Conservation (phyloP, 345 rosid genomes). For the Gynandropsis gynandra region DNA sequence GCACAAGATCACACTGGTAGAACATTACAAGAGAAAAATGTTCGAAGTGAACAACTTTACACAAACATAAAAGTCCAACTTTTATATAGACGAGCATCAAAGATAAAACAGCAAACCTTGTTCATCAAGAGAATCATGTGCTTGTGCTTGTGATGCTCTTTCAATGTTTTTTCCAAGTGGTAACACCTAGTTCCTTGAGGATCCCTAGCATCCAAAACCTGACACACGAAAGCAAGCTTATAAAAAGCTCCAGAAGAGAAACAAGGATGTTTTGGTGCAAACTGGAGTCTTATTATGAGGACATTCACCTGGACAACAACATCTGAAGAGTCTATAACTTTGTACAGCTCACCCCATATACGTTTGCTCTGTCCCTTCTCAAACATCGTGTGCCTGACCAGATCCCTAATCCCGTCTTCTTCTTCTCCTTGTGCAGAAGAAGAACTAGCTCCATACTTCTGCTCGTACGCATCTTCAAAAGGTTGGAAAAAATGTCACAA, state of each 20-base stretch:
- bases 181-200: constrained; percentile 89
- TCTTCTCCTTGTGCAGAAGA: constrained; percentile 47
- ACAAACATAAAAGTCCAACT: not conserved
- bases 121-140: constrained; percentile 86
- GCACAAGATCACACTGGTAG: constrained; percentile 83
- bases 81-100: not conserved
- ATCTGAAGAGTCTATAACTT: constrained; percentile 94
- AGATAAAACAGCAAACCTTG: constrained; percentile 45
- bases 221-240: constrained; percentile 16
- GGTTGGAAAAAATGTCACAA: not conserved
- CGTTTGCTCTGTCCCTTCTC: constrained; percentile 99
- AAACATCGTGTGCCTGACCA: constrained; percentile 93
- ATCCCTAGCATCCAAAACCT: constrained; percentile 98
- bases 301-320: constrained; percentile 78
- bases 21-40: not conserved
- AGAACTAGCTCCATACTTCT: constrained; percentile 35
- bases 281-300: not conserved
- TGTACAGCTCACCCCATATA: constrained; percentile 98
- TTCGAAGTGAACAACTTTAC: not conserved
- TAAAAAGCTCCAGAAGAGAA: not conserved
- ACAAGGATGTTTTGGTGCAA: not conserved
- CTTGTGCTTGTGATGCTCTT: constrained; percentile 87
- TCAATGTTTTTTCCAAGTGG: constrained; percentile 80
- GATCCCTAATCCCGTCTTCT: constrained; percentile 76
- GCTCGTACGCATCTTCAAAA: constrained; percentile 61